Evolutionary conservation across 1,284 basidiomycete genomes (phyloP).

Genomic region (Golubevia pallescens): DNA sequence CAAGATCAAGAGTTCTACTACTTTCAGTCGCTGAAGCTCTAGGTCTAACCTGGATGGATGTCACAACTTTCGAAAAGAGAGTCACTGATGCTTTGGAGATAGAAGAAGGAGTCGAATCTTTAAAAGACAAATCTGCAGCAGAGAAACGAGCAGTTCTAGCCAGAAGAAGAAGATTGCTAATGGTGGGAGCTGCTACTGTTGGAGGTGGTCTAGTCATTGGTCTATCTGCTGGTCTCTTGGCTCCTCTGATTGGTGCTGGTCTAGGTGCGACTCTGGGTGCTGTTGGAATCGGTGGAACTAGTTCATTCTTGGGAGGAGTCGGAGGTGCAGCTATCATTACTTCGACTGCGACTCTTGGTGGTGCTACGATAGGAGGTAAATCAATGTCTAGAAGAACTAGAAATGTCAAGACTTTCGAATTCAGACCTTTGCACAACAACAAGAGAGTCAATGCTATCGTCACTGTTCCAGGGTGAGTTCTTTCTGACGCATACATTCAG

Average conservation of each 20-base stretch:
- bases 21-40: conserved; percentile 52
- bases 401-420: conserved; percentile 61
- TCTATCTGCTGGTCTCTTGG: conserved; percentile 54
- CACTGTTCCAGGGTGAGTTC: conserved; percentile 37
- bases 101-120: conserved; percentile 52
- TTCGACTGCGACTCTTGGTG: conserved; percentile 55
- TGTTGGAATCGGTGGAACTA: conserved; percentile 59
- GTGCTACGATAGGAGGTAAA: conserved; percentile 51
- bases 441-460: conserved; percentile 63
- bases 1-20: conserved; percentile 57
- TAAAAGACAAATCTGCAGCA: conserved; percentile 40
- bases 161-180: conserved; percentile 45
- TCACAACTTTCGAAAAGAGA: conserved; percentile 63
- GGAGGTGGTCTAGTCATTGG: conserved; percentile 62
- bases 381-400: conserved; percentile 56
- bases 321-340: conserved; percentile 62
- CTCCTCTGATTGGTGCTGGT: conserved; percentile 61
- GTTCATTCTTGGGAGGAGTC: conserved; percentile 54
- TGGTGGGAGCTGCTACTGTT: conserved; percentile 62
- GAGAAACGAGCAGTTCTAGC: conserved; percentile 35
- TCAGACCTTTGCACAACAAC: conserved; percentile 63
- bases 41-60: conserved; percentile 60
- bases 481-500: too few relatives aligned
- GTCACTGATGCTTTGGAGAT: conserved; percentile 61
- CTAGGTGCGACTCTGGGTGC: conserved; percentile 57